These are phyloP conservation scores for Corymbia citriodora DNA, from an alignment of 441 rosid species.

Conservation along the genomic window DNA sequence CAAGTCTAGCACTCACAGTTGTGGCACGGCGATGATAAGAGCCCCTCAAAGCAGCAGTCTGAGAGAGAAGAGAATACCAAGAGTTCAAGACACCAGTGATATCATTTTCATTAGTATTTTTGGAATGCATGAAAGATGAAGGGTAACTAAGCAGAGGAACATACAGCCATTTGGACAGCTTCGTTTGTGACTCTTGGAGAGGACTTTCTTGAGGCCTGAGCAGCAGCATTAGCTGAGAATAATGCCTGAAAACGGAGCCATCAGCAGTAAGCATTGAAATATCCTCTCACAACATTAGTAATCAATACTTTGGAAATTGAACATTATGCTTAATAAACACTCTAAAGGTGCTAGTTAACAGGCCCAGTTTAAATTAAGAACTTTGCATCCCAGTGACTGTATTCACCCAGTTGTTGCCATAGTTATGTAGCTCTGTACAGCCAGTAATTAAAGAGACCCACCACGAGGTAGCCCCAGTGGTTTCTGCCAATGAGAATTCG, in stretches of 20 bases:
- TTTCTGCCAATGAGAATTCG: rapidly evolving
- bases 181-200: background rate
- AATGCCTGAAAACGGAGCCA: background rate
- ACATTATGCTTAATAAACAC: too few relatives aligned
- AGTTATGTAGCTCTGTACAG: background rate
- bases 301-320: too few relatives aligned
- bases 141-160: too few relatives aligned
- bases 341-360: too few relatives aligned
- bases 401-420: too few relatives aligned
- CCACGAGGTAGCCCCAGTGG: background rate
- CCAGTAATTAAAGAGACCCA: background rate
- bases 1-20: rapidly evolving
- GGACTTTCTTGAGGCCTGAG: background rate
- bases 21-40: too few relatives aligned
- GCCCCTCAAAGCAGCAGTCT: too few relatives aligned
- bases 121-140: too few relatives aligned
- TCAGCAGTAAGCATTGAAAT: background rate
- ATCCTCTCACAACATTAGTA: background rate
- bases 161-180: too few relatives aligned
- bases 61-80: rapidly evolving
- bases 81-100: rapidly evolving
- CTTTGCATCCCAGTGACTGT: too few relatives aligned
- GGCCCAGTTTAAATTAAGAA: too few relatives aligned
- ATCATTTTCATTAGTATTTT: rapidly evolving
- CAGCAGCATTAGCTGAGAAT: background rate